Percentiles rank a stretch among this genome's conserved stretches.
phyloP scores from a whole-genome alignment of 2,329 filamentous ascomycete genomes.

The Calonectria pseudoreteaudii region DNA sequence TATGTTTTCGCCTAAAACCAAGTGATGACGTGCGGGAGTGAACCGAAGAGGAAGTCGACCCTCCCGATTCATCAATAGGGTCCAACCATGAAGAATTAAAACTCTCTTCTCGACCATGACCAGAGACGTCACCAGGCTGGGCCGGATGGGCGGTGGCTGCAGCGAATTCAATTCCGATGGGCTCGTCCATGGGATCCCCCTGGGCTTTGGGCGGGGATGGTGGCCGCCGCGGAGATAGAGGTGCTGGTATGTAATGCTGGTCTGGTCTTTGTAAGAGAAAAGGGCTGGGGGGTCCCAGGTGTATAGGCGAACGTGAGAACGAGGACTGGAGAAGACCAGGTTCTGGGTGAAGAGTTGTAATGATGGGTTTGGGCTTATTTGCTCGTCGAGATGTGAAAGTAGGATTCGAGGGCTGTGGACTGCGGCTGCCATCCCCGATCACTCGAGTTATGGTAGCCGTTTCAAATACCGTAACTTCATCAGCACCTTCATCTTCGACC shows the following conservation, averaged over 20 bases:
- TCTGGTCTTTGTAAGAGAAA: slow-evolving; percentile 62
- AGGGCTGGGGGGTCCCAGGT: slow-evolving; percentile 45
- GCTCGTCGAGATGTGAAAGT: slow-evolving; percentile 41
- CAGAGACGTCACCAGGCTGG: slow-evolving; percentile 29
- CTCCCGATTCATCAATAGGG: slow-evolving; percentile 90
- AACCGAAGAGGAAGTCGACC: slow-evolving; percentile 81
- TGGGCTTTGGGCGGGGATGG: slow-evolving; percentile 54
- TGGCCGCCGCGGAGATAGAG: slow-evolving; percentile 74
- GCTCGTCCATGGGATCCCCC: slow-evolving; percentile 38
- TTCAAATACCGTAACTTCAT: slow-evolving; percentile 60
- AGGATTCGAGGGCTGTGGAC: slow-evolving; percentile 30
- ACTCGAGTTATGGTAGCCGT: slow-evolving; percentile 66
- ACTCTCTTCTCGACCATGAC: slow-evolving; percentile 71
- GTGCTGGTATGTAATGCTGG: slow-evolving; percentile 74
- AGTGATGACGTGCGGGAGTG: slow-evolving; percentile 83
- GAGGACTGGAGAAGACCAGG: slow-evolving; percentile 61
- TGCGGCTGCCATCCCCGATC: slow-evolving; percentile 36
- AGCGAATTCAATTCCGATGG: slow-evolving; percentile 52
- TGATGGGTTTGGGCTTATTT: slow-evolving; percentile 41
- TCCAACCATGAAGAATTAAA: slow-evolving; percentile 88
- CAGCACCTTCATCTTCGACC: slow-evolving; percentile 55
- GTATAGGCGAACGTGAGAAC: slow-evolving; percentile 62
- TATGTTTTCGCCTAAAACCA: slow-evolving; percentile 75
- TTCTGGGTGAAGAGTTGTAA: slow-evolving; percentile 40
- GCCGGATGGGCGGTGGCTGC: slow-evolving; percentile 29